Conservation (phyloP, 2,329 filamentous ascomycete genomes). For the Waltergamsia citrina region DNA sequence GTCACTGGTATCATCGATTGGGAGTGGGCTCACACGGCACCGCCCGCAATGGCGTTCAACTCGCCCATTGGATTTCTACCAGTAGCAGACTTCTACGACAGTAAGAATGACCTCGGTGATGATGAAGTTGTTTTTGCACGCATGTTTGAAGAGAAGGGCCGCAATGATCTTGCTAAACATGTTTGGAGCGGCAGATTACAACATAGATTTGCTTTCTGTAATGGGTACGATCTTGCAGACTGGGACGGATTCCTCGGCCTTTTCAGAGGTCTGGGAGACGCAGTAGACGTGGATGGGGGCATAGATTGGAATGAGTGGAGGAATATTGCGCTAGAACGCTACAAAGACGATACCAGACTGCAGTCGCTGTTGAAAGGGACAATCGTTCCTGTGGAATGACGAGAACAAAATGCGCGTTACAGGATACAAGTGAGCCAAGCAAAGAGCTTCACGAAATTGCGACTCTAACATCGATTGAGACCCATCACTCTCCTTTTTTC, state of each 20-base stretch:
- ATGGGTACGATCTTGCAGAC: constrained; percentile 28
- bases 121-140: constrained; percentile 27
- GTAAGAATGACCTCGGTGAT: constrained; percentile 21
- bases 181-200: constrained; percentile 26
- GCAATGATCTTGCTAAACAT: constrained; percentile 21
- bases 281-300: constrained; percentile 18
- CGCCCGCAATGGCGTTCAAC: constrained; percentile 28
- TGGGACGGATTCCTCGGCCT: constrained; percentile 31
- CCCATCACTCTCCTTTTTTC: no score
- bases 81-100: constrained; percentile 29
- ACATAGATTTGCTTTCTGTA: constrained; percentile 30
- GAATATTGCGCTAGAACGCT: constrained; percentile 20
- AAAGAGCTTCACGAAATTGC: no score
- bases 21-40: constrained; percentile 23
- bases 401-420: no score
- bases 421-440: no score
- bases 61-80: constrained; percentile 28
- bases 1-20: constrained; percentile 39
- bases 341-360: constrained; percentile 15
- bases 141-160: constrained; percentile 19
- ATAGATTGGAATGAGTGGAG: constrained; percentile 29
- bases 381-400: no score
- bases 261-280: constrained; percentile 26
- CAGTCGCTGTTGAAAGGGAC: no score
- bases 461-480: no score